Evolutionary conservation across 2,329 filamentous ascomycete species (phyloP).

Genomic region (Canariomyces notabilis): DNA sequence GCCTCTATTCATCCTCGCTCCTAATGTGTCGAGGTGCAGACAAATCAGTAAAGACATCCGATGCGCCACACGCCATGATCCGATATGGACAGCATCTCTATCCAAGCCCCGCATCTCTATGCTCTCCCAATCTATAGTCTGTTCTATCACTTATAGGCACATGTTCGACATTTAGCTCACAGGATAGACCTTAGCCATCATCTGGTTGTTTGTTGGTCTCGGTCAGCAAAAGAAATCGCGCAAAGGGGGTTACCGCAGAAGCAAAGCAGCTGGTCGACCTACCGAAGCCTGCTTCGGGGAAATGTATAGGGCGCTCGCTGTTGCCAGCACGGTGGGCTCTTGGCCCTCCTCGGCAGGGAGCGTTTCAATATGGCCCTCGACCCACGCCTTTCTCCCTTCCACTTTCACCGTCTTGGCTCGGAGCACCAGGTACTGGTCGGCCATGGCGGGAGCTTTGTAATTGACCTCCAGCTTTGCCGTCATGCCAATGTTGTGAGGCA

Average conservation of each 20-base stretch:
- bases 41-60: no score
- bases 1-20: neutral
- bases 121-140: neutral
- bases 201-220: constrained; percentile 19
- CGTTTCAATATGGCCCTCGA: constrained; percentile 80
- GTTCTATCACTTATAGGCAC: neutral
- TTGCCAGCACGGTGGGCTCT: constrained; percentile 64
- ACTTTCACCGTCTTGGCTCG: constrained; percentile 75
- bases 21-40: neutral
- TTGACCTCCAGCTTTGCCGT: constrained; percentile 81
- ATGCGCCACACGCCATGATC: neutral
- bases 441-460: constrained; percentile 76
- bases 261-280: constrained; percentile 35
- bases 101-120: neutral
- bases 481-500: constrained; percentile 80
- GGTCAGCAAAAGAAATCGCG: constrained; percentile 3
- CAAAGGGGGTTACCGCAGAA: neutral
- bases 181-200: constrained; percentile 35
- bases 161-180: constrained; percentile 21
- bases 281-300: constrained; percentile 79
- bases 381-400: constrained; percentile 92
- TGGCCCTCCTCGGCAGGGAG: constrained; percentile 57
- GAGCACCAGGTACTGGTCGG: constrained; percentile 71
- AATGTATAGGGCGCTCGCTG: constrained; percentile 82
- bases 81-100: neutral